Evolutionary conservation across 164 flowering plant species (phyloP), one percentile per base, ranked within the genome.

Genomic region (Magnolia kwangsiensis): DNA sequence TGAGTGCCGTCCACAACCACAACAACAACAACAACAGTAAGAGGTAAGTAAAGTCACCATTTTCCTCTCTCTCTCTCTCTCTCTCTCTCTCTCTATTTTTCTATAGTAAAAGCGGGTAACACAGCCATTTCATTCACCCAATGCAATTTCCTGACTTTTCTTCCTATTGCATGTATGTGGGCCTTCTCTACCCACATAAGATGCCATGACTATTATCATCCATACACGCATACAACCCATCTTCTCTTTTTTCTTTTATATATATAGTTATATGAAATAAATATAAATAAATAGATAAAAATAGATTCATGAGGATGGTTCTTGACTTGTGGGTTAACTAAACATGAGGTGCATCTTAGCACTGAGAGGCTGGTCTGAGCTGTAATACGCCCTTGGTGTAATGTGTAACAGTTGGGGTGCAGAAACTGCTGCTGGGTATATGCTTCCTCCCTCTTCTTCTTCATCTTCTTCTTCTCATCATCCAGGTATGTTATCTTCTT

Each of bases 211-310:
- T n/a, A 50, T n/a, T 65, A 72, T 67, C 66, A 37, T 72, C 67
- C 79, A 72, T 72, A 59, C 73, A 67, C 51, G 50, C 71, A 75
- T 59, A 64, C 78, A 69, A 18, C 73, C 23, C 45, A 19, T 20
- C 66, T 7, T 55, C 37, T 14, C 59, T 16, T 67, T 23, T 50
- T 23, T 75, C 63, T 66, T 58, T 50, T 10, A 63, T 31, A 29
- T 74, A 63, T 11, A 4, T 11, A 65, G 31, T n/a, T 61, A 8
- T 24, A 23, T 51, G 23, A 20, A 27, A 29, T 59, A 55, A 27
- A 13, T 7, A 31, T 37, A n/a, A 50, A 19, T 29, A 21, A 20
- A 49, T 45, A 50, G 11, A 73, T 21, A 59, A n/a, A 59, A 73
- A 73, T 45, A 31, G 11, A 73, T 59, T n/a, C 3, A 2, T 45